Conservation (phyloP, 2,329 filamentous ascomycete genomes). For the Stemphylium lycopersici region DNA sequence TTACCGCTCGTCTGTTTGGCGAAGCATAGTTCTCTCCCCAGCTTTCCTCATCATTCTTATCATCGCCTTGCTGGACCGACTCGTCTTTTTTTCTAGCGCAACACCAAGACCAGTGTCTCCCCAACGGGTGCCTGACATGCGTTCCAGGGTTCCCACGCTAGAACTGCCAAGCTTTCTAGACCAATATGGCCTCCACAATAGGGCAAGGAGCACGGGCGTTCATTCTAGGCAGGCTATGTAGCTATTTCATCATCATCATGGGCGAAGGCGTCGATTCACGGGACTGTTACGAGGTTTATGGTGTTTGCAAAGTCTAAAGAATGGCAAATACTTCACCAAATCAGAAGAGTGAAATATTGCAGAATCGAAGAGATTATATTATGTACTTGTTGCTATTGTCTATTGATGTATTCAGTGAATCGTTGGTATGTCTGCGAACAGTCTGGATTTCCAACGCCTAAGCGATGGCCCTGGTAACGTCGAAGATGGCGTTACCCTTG, state of each 20-base stretch:
- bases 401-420: too few species aligned
- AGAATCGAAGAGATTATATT: too few species aligned
- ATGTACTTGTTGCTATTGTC: too few species aligned
- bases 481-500: conserved; percentile 2
- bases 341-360: too few species aligned
- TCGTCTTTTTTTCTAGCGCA: background rate
- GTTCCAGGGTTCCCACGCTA: background rate
- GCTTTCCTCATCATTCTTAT: background rate
- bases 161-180: background rate
- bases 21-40: conserved; percentile 58
- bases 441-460: background rate
- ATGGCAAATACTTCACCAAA: background rate
- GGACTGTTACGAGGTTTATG: background rate
- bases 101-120: background rate
- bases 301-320: background rate
- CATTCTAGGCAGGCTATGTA: background rate
- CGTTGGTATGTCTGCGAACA: too few species aligned
- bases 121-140: background rate
- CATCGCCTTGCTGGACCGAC: background rate
- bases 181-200: background rate
- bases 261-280: conserved; percentile 4
- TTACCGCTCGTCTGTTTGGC: conserved; percentile 82
- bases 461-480: conserved; percentile 17
- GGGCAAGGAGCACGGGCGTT: background rate
- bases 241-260: background rate